Evolutionary conservation across 805 yeast species (phyloP).

Genomic region (Suhomyces kilbournensis): DNA sequence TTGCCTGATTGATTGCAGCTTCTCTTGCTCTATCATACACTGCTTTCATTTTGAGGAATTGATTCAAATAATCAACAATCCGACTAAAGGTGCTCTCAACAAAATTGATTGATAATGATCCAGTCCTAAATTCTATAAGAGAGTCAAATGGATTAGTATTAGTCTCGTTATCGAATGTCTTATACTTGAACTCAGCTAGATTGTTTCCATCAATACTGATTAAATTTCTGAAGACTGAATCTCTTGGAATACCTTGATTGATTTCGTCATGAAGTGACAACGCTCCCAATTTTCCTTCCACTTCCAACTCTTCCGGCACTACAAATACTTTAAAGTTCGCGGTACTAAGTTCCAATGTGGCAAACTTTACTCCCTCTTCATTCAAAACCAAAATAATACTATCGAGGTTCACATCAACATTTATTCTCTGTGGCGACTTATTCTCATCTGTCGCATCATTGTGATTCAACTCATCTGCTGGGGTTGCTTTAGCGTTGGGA

Average conservation of each 20-base stretch:
- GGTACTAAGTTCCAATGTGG: slow-evolving; percentile 70
- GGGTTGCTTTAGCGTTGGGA: slow-evolving; percentile 64
- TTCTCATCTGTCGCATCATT: slow-evolving; percentile 55
- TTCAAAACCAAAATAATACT: slow-evolving; percentile 73
- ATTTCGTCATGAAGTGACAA: slow-evolving; percentile 74
- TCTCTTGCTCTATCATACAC: slow-evolving; percentile 88
- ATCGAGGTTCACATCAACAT: slow-evolving; percentile 63
- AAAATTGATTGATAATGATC: slow-evolving; percentile 72
- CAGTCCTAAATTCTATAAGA: slow-evolving; percentile 60
- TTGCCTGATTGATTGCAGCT: slow-evolving; percentile 82
- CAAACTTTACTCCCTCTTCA: slow-evolving; percentile 79
- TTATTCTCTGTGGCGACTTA: slow-evolving; percentile 70
- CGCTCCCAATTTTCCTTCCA: slow-evolving; percentile 73
- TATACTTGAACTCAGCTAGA: slow-evolving; percentile 78
- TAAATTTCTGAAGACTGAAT: slow-evolving; percentile 59
- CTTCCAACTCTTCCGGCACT: slow-evolving; percentile 74
- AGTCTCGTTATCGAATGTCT: slow-evolving; percentile 63
- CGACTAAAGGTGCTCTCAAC: slow-evolving; percentile 76
- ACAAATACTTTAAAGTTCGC: slow-evolving; percentile 67
- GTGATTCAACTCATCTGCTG: slow-evolving; percentile 70
- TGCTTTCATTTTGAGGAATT: slow-evolving; percentile 80
- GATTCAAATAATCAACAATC: slow-evolving; percentile 62
- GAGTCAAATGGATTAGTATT: slow-evolving; percentile 53
- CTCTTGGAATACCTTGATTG: slow-evolving; percentile 56
- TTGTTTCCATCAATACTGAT: slow-evolving; percentile 79